A percentile compares a stretch with the other conserved stretches of the same genome.
phyloP scores from a whole-genome alignment of 352 stramenopile genomes.

The Phytophthora boehmeriae region DNA sequence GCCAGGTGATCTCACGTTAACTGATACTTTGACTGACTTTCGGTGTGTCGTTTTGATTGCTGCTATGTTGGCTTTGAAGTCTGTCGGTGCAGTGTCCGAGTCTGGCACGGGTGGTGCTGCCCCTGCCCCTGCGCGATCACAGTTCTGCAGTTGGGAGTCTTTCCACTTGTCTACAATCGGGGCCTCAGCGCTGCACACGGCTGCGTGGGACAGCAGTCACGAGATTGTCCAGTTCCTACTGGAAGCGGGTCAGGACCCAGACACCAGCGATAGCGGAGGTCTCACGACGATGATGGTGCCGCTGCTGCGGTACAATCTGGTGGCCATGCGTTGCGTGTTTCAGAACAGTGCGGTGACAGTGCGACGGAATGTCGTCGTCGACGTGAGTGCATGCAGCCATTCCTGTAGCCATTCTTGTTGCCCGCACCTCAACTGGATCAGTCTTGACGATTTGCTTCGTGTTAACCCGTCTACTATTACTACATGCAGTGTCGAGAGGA shows the following conservation, averaged over 20 bases:
- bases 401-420: not conserved
- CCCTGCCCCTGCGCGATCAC: not conserved
- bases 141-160: constrained; percentile 16
- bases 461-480: too few species aligned
- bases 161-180: constrained; percentile 10
- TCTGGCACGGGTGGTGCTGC: not conserved
- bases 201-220: constrained; percentile 16
- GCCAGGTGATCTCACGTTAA: too few species aligned
- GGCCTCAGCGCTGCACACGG: constrained; percentile 17
- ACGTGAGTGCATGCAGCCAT: constrained; percentile 20
- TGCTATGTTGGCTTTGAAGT: constrained; percentile 8
- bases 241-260: constrained; percentile 22
- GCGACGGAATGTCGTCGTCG: constrained; percentile 25
- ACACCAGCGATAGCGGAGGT: constrained; percentile 18
- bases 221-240: constrained; percentile 18
- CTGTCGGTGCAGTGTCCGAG: not conserved
- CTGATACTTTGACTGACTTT: not conserved
- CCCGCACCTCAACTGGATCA: not conserved
- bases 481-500: constrained; percentile 23
- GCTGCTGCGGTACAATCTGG: constrained; percentile 23
- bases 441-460: constrained; percentile 6
- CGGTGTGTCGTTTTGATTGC: not conserved
- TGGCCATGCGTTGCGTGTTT: constrained; percentile 30
- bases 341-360: constrained; percentile 8
- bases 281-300: constrained; percentile 31